phyloP scores from a whole-genome alignment of 2,329 filamentous ascomycete species.

The Emmonsia crescens region DNA sequence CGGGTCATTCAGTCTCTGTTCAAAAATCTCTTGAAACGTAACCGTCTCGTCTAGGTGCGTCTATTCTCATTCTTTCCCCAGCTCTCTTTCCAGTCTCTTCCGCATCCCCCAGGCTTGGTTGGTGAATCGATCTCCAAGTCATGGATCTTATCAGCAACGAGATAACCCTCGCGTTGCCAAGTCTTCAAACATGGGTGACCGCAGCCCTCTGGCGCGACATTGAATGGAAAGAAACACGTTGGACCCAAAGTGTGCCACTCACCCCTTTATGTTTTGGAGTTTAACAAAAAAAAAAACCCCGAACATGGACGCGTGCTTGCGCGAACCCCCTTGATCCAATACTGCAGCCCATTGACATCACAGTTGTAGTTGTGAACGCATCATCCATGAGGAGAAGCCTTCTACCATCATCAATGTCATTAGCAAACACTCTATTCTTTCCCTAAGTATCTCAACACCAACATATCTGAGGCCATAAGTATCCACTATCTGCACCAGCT shows the following conservation, averaged over 20 bases:
- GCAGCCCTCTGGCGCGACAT: neutral
- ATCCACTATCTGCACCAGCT: neutral
- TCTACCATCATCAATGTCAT: neutral
- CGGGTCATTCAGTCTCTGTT: neutral
- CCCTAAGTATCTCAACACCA: neutral
- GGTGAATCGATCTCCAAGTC: neutral
- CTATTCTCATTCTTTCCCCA: neutral
- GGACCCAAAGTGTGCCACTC: neutral
- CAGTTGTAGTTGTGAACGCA: neutral
- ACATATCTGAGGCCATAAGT: neutral
- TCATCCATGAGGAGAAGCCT: neutral
- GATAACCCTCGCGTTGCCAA: neutral
- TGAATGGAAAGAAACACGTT: neutral
- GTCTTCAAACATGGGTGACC: neutral
- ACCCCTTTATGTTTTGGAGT: neutral
- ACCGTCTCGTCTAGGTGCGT: neutral
- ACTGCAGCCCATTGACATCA: neutral
- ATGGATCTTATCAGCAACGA: neutral
- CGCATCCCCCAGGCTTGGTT: neutral
- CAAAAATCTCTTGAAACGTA: neutral
- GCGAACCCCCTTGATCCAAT: neutral
- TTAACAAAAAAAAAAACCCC: neutral
- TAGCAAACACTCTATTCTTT: neutral
- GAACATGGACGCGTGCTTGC: neutral
- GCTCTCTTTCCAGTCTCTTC: neutral